A percentile compares a stretch with the other conserved stretches of the same genome.
Conservation (phyloP, 23 red algal species). For the Pyropia haitanensis region DNA sequence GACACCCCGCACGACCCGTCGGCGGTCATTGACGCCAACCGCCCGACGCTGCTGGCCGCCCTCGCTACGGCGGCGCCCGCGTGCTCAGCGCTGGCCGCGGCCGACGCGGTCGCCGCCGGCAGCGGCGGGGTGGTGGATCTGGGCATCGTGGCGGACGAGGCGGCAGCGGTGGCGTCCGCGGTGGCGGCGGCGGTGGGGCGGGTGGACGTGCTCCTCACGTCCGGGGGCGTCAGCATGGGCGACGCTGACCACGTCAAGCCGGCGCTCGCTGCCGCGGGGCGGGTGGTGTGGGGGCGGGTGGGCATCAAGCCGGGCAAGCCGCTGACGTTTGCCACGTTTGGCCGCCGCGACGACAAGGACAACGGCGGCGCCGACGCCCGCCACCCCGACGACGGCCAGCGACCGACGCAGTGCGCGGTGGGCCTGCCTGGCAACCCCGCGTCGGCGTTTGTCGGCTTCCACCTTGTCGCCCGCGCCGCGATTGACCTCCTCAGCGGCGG, state of each 20-base stretch:
- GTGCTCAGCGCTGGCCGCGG: neutral
- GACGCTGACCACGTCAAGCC: conserved; percentile 63
- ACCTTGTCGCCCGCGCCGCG: conserved; percentile 39
- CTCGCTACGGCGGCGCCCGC: conserved; percentile 33
- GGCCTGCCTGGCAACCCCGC: conserved; percentile 78
- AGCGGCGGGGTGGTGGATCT: conserved; percentile 34
- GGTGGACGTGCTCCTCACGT: conserved; percentile 57
- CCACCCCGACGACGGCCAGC: too few relatives aligned
- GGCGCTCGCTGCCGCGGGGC: conserved; percentile 44
- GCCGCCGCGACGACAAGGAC: neutral
- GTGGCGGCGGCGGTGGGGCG: conserved; percentile 12
- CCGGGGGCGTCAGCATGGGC: conserved; percentile 88
- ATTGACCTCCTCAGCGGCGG: conserved; percentile 35
- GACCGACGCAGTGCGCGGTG: conserved; percentile 15
- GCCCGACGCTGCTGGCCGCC: conserved; percentile 72
- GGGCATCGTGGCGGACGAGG: conserved; percentile 56
- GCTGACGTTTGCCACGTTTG: conserved; percentile 72
- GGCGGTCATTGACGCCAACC: conserved; percentile 66
- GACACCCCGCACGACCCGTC: conserved; percentile 11
- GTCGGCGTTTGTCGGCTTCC: conserved; percentile 68
- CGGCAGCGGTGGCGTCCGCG: conserved; percentile 3
- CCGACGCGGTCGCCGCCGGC: neutral
- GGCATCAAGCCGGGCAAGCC: conserved; percentile 95
- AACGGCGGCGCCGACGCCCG: neutral
- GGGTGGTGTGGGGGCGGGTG: conserved; percentile 79